phyloP scores from a whole-genome alignment of 2,329 filamentous ascomycete genomes.

The Nannizziopsis arthrosporioides region DNA sequence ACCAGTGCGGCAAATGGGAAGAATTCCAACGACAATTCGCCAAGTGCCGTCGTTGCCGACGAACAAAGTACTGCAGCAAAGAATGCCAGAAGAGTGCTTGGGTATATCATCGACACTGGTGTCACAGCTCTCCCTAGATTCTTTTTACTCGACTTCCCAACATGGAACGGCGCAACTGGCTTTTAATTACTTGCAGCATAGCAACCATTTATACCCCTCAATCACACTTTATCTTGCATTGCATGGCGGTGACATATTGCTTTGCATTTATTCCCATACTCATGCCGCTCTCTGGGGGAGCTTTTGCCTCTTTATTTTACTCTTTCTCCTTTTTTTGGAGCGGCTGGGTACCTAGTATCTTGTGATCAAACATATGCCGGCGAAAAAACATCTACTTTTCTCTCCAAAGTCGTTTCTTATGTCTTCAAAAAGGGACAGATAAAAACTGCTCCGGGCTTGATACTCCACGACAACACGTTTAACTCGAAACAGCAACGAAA shows the following conservation, averaged over 20 bases:
- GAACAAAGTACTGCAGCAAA: conserved; percentile 99
- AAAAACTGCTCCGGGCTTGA: too few relatives aligned
- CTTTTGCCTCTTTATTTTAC: neutral
- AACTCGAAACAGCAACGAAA: conserved; percentile 1
- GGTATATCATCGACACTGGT: conserved; percentile 98
- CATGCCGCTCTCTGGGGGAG: neutral
- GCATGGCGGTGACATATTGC: neutral
- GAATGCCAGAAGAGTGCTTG: conserved; percentile 98
- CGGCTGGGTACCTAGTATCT: too few relatives aligned
- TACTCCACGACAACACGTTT: too few relatives aligned
- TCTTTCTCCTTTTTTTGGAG: too few relatives aligned
- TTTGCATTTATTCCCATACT: conserved; percentile 2
- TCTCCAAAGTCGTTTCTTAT: too few relatives aligned
- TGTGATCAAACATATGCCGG: too few relatives aligned
- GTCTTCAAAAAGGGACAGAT: too few relatives aligned
- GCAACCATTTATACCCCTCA: neutral
- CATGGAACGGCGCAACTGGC: too few relatives aligned
- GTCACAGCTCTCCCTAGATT: conserved; percentile 36
- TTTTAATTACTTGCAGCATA: too few relatives aligned
- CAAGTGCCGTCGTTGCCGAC: conserved; percentile 88
- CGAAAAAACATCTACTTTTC: too few relatives aligned
- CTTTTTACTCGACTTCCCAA: too few relatives aligned
- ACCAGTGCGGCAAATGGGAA: conserved; percentile 97
- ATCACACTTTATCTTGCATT: neutral
- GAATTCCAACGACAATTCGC: conserved; percentile 93